These are phyloP conservation scores for Trypanosoma grayi DNA, from an alignment of 208 protist species.

Conservation along the genomic window DNA sequence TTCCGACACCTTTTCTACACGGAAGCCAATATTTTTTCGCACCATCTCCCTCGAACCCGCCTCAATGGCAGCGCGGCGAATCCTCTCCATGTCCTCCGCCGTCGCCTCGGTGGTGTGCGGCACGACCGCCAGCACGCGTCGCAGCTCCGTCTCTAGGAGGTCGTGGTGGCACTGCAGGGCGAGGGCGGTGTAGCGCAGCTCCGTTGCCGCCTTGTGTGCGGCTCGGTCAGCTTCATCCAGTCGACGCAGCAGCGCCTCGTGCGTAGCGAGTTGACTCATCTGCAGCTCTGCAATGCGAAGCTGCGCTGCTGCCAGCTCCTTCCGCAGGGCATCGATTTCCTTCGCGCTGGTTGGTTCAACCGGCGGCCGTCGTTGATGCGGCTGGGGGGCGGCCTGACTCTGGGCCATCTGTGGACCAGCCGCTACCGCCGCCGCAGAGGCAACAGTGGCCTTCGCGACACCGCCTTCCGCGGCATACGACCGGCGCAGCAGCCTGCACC, in stretches of 20 bases:
- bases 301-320: conserved; percentile 52
- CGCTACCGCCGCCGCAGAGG: neutral
- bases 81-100: conserved; percentile 37
- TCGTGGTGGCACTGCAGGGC: conserved; percentile 66
- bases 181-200: conserved; percentile 72
- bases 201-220: conserved; percentile 46
- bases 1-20: conserved; percentile 46
- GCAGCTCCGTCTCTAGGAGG: conserved; percentile 69
- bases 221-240: conserved; percentile 44
- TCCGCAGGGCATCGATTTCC: conserved; percentile 30
- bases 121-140: conserved; percentile 58
- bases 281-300: conserved; percentile 36
- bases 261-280: conserved; percentile 29
- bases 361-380: neutral
- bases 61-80: conserved; percentile 57
- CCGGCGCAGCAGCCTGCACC: neutral
- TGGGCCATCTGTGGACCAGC: no score
- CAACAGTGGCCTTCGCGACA: neutral
- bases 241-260: conserved; percentile 33
- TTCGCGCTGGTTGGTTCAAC: neutral
- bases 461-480: neutral
- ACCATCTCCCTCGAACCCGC: conserved; percentile 69
- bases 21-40: conserved; percentile 72
- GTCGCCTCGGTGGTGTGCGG: conserved; percentile 3
- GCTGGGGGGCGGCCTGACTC: no score